A percentile compares a stretch with the other conserved stretches of the same genome.
Conservation (phyloP, 164 flowering plant species). For the Piper longum region DNA sequence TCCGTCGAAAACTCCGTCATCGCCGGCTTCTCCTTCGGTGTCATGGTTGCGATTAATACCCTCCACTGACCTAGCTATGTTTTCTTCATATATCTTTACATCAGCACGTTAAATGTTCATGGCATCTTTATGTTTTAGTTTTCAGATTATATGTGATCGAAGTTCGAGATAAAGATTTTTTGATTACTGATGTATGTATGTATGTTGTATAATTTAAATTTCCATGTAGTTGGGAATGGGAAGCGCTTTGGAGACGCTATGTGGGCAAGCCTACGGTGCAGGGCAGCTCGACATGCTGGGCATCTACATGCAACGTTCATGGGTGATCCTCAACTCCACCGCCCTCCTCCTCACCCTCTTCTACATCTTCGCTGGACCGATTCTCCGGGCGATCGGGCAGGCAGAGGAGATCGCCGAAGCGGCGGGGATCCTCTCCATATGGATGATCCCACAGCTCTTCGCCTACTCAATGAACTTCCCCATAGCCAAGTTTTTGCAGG, state of each 20-base stretch:
- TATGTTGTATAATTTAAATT: too few species aligned
- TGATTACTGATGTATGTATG: not conserved
- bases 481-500: constrained; percentile 8
- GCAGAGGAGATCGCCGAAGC: constrained; percentile 3
- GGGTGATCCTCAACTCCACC: constrained; percentile 46
- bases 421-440: constrained; percentile 7
- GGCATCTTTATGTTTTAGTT: too few species aligned
- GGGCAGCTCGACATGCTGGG: constrained; percentile 71
- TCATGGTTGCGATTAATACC: constrained; percentile 5
- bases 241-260: constrained; percentile 76
- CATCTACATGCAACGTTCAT: constrained; percentile 78
- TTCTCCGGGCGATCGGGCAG: constrained; percentile 9
- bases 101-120: too few species aligned
- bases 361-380: constrained; percentile 8
- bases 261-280: constrained; percentile 85
- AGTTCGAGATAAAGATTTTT: too few species aligned
- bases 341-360: constrained; percentile 7
- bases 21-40: constrained; percentile 15
- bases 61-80: not conserved
- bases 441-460: constrained; percentile 15
- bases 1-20: constrained; percentile 16
- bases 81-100: not conserved
- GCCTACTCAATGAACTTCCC: constrained; percentile 11
- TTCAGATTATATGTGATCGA: too few species aligned
- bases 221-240: constrained; percentile 63